Evolutionary conservation across 768 basidiomycete species (phyloP).

Genomic region (Heimioporus sp.): DNA sequence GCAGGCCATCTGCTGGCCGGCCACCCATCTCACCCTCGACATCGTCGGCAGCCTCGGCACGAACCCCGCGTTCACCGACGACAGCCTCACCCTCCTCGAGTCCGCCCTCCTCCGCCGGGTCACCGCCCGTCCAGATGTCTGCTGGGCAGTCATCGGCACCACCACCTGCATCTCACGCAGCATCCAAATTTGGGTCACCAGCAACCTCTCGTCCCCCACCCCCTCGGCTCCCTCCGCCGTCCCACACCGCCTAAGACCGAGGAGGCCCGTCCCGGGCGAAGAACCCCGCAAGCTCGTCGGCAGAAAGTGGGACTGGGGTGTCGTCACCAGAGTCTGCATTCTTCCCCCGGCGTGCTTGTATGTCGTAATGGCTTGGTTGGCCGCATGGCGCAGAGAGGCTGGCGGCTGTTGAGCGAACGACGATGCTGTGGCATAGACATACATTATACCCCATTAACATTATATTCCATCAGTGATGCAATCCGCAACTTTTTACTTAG

Average conservation of each 20-base stretch:
- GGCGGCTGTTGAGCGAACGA: conserved; percentile 19
- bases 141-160: conserved; percentile 88
- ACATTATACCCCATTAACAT: no score
- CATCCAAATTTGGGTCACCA: conserved; percentile 95
- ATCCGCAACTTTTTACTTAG: no score
- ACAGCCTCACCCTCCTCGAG: conserved; percentile 20
- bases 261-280: conserved; percentile 10
- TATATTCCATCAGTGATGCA: no score
- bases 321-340: conserved; percentile 66
- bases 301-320: conserved; percentile 79
- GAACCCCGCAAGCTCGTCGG: conserved; percentile 36
- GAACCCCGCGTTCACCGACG: conserved; percentile 5
- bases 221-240: conserved; percentile 5
- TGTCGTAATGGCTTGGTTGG: conserved; percentile 76
- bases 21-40: conserved; percentile 80
- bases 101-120: conserved; percentile 37
- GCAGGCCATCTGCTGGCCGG: conserved; percentile 96
- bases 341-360: conserved; percentile 75
- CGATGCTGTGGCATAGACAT: not conserved
- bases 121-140: conserved; percentile 70
- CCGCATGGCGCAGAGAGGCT: conserved; percentile 41
- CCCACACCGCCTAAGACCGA: conserved; percentile 23
- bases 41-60: conserved; percentile 51
- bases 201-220: conserved; percentile 56
- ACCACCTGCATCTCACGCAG: conserved; percentile 81